phyloP scores from a whole-genome alignment of 2,329 filamentous ascomycete species.

The Monilinia polystroma region DNA sequence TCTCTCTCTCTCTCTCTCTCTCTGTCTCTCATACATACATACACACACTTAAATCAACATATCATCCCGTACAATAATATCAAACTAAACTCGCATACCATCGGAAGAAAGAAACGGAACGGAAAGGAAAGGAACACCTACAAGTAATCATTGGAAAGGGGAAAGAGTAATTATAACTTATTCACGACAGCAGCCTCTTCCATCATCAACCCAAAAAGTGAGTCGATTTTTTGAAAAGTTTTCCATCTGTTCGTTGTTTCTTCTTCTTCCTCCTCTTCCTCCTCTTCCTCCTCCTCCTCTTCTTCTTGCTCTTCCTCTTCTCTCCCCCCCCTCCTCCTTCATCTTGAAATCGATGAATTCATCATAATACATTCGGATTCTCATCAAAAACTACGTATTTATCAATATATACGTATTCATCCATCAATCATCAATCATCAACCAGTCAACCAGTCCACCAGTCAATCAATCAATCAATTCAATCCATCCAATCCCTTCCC shows the following conservation, averaged over 20 bases:
- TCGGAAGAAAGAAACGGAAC: neutral
- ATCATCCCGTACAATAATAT: constrained; percentile 15
- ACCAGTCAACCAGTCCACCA: neutral
- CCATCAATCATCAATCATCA: neutral
- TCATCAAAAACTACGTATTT: neutral
- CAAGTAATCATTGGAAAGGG: neutral
- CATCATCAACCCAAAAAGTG: constrained; percentile 11
- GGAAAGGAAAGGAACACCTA: neutral
- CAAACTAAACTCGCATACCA: neutral
- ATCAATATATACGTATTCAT: neutral
- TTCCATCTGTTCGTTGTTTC: too few species aligned
- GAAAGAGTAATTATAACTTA: constrained; percentile 13
- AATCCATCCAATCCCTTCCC: too few species aligned
- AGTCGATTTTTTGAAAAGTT: neutral
- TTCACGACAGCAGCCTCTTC: constrained; percentile 5
- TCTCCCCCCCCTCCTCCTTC: neutral
- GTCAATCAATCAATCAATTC: neutral
- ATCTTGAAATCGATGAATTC: neutral
- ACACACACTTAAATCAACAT: neutral
- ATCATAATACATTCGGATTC: neutral
- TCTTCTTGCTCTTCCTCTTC: neutral
- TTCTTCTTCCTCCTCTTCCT: neutral
- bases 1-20: neutral
- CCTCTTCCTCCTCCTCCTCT: neutral
- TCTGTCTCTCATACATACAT: neutral